These are phyloP conservation scores for Pleodorina starrii DNA, from an alignment of 139 green algal genomes.

Conservation along the genomic window DNA sequence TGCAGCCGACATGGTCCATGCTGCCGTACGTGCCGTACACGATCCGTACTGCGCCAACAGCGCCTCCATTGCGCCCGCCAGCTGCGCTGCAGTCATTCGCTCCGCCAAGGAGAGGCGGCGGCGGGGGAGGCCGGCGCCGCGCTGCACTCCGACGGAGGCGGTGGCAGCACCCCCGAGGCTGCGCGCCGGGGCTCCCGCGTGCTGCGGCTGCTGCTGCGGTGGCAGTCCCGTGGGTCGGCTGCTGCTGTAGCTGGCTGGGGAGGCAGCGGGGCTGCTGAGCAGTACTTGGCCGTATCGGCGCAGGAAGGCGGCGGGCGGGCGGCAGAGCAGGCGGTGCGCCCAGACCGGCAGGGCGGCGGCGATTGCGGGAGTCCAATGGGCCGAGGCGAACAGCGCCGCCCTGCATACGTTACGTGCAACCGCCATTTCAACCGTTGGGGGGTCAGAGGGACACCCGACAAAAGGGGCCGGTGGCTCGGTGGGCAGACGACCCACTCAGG, in stretches of 20 bases:
- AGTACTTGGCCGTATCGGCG: not conserved
- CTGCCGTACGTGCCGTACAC: not conserved
- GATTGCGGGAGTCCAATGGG: not conserved
- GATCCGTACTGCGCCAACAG: not conserved
- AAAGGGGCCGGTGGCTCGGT: too few relatives aligned
- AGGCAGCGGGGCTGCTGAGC: not conserved
- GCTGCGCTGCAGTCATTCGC: not conserved
- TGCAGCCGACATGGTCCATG: too few relatives aligned
- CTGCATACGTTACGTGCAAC: not conserved
- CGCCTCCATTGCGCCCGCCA: constrained; percentile 1
- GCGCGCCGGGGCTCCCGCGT: not conserved
- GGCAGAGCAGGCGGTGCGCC: not conserved
- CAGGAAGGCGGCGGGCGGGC: not conserved
- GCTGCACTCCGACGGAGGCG: not conserved
- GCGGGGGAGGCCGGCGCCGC: not conserved
- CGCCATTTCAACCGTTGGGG: not conserved
- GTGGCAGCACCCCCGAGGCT: not conserved
- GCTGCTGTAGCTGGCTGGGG: not conserved
- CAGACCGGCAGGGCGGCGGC: constrained; percentile 1
- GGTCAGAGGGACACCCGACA: not conserved
- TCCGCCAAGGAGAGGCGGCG: not conserved
- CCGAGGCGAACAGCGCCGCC: not conserved
- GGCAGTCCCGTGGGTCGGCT: not conserved
- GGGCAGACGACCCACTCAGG: too few relatives aligned
- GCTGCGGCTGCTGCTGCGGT: not conserved